These are phyloP conservation scores for Colletotrichum spinosum DNA, from an alignment of 2,329 filamentous ascomycete genomes.

Conservation along the genomic window DNA sequence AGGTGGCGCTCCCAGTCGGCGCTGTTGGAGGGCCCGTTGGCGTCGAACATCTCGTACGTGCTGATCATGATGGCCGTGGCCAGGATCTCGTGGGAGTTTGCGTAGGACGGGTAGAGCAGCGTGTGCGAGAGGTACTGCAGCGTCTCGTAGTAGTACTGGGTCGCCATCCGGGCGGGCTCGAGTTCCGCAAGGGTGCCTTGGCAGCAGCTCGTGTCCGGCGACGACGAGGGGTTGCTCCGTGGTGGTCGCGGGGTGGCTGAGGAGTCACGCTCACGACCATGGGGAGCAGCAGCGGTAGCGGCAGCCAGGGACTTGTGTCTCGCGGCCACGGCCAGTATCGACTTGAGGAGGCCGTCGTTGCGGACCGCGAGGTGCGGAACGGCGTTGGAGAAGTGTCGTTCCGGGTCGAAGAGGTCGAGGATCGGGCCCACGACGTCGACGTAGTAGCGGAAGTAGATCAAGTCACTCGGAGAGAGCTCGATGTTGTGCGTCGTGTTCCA, in stretches of 20 bases:
- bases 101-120: constrained; percentile 67
- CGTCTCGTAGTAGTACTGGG: constrained; percentile 71
- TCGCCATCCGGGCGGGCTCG: constrained; percentile 45
- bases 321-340: constrained; percentile 34
- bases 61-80: constrained; percentile 69
- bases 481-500: constrained; percentile 28
- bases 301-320: constrained; percentile 22
- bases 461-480: constrained; percentile 9
- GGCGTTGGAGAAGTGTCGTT: constrained; percentile 34
- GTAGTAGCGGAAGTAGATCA: constrained; percentile 33
- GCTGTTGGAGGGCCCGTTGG: constrained; percentile 46
- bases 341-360: constrained; percentile 37
- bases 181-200: not conserved
- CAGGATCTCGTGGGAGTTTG: constrained; percentile 66
- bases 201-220: not conserved
- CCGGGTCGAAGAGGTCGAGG: constrained; percentile 37
- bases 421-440: constrained; percentile 35
- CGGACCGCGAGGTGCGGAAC: constrained; percentile 36
- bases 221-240: not conserved
- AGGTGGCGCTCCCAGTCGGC: constrained; percentile 69
- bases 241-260: not conserved
- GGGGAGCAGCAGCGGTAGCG: not conserved
- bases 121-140: constrained; percentile 69
- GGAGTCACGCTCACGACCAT: not conserved
- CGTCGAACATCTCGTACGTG: constrained; percentile 73